A percentile compares a stretch with the other conserved stretches of the same genome.
phyloP scores from a whole-genome alignment of 495 filamentous ascomycete genomes.

The Penicillium riverlandense region DNA sequence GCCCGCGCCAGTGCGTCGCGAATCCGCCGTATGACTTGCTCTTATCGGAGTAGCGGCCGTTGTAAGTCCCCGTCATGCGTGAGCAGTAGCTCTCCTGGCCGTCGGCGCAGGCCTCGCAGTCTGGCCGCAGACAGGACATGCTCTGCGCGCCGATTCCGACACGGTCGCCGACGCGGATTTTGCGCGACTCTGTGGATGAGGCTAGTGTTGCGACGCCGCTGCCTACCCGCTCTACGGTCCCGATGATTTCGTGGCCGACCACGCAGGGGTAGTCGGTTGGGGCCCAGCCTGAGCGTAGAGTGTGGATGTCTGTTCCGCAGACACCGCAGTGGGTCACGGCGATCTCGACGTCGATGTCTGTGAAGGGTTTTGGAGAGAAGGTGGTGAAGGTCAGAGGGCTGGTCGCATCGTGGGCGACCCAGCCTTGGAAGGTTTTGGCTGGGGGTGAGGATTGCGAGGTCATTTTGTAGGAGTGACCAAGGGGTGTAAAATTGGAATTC shows the following conservation, averaged over 20 bases:
- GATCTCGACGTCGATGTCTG: constrained; percentile 49
- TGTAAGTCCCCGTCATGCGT: constrained; percentile 62
- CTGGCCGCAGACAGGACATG: constrained; percentile 54
- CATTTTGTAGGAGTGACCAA: constrained; percentile 1
- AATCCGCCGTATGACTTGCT: constrained; percentile 62
- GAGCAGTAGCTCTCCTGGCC: constrained; percentile 62
- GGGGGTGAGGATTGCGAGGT: constrained; percentile 8
- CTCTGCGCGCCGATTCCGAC: constrained; percentile 83
- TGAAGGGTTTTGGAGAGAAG: constrained; percentile 17
- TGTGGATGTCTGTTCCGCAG: constrained; percentile 75
- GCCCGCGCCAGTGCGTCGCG: constrained; percentile 62
- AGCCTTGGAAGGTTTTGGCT: constrained; percentile 64
- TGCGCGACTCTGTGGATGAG: constrained; percentile 42
- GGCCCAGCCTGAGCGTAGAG: constrained; percentile 66
- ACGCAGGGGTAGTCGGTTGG: constrained; percentile 63
- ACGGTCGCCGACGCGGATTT: constrained; percentile 69
- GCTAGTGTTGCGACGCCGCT: constrained; percentile 14
- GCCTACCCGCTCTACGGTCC: constrained; percentile 65
- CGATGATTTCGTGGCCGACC: constrained; percentile 84
- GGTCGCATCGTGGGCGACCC: constrained; percentile 64
- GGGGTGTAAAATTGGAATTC: too few relatives aligned
- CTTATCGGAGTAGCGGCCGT: constrained; percentile 50
- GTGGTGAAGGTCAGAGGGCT: constrained; percentile 66
- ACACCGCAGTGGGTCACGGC: constrained; percentile 72
- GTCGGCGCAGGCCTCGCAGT: constrained; percentile 63